Evolutionary conservation across 345 rosid species (phyloP), one percentile per base, ranked within the genome.

Genomic region (Cardamine chenopodiifolia): DNA sequence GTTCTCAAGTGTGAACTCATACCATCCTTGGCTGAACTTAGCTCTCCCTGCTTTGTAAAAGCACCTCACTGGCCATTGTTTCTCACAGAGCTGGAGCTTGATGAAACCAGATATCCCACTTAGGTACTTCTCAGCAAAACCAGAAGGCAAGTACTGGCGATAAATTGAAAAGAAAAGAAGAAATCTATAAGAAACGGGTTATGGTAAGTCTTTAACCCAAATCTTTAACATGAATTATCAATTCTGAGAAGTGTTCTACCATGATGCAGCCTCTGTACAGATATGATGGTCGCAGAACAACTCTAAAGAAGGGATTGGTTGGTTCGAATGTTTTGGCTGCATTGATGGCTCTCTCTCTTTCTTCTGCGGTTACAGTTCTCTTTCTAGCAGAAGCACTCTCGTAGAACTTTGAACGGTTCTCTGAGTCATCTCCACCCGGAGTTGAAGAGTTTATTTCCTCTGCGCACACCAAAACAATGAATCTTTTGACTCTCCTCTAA

Each of bases 21-120:
- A 91, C 97, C 97, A 89, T 54, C 97, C 97, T 78, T 85, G 92
- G 76, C 94, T 89, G 34, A 91, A 80, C 79, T 89, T 91, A 28
- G 97, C 97, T 78, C 88, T 83, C 59, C 97, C 97, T 54, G 89
- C 97, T 82, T 77, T 87, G 66, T 89, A 89, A 57, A 84, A 91
- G 48, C 97, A 91, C 37, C 97, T 87, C 52, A 91, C 97, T 18
- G 95, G 86, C 97, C 97, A 91, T 74, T 87, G 92, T 70, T 70
- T 89, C 66, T 87, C 87, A 31, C 90, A 71, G 28, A 84, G 82
- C 82, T 91, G 92, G 55, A 91, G 85, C 80, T 87, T 91, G 49
- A 91, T 91, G 80, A 86, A 91, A 35, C 94, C 94, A 8, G 91
- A 87, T 70, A 91, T 86, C 68, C 97, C 97, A 6, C 85, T 85